These are phyloP conservation scores for Myxozyma vanderwaltii DNA, from an alignment of 805 yeast species.

Conservation along the genomic window DNA sequence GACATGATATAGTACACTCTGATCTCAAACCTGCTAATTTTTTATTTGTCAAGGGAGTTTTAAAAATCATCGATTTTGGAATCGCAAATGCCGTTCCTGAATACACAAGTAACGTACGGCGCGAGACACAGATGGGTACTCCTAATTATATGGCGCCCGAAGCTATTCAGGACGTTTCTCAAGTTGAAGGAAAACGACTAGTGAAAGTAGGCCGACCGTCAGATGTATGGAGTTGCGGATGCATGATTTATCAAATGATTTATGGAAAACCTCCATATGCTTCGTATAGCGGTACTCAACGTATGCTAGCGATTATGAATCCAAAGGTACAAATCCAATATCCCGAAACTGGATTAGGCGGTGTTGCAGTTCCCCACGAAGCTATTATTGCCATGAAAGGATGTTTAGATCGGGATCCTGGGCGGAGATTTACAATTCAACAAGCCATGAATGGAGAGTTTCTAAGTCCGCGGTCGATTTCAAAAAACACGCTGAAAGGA, in stretches of 20 bases:
- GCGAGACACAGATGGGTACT: slow-evolving; percentile 91
- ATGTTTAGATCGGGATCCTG: slow-evolving; percentile 74
- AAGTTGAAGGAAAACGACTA: slow-evolving; percentile 44
- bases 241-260: slow-evolving; percentile 92
- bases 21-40: slow-evolving; percentile 67
- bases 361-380: slow-evolving; percentile 63
- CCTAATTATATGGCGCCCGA: slow-evolving; percentile 99
- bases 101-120: slow-evolving; percentile 83
- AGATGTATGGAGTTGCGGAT: slow-evolving; percentile 98
- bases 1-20: slow-evolving; percentile 80
- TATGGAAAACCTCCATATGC: slow-evolving; percentile 94
- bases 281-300: slow-evolving; percentile 68
- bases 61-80: slow-evolving; percentile 94
- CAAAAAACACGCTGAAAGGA: slow-evolving; percentile 65
- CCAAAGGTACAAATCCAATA: slow-evolving; percentile 72
- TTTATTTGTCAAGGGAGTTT: slow-evolving; percentile 66
- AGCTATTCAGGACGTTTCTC: slow-evolving; percentile 67
- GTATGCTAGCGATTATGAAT: slow-evolving; percentile 82
- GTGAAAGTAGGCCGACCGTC: slow-evolving; percentile 90
- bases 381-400: slow-evolving; percentile 70
- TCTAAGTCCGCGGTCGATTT: slow-evolving; percentile 72
- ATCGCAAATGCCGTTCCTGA: slow-evolving; percentile 88
- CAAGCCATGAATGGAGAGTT: slow-evolving; percentile 66
- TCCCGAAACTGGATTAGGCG: slow-evolving; percentile 63
- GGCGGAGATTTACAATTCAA: slow-evolving; percentile 61